These are phyloP conservation scores for Cnidoscolus chayamansa DNA, from an alignment of 441 rosid genomes.

Conservation along the genomic window DNA sequence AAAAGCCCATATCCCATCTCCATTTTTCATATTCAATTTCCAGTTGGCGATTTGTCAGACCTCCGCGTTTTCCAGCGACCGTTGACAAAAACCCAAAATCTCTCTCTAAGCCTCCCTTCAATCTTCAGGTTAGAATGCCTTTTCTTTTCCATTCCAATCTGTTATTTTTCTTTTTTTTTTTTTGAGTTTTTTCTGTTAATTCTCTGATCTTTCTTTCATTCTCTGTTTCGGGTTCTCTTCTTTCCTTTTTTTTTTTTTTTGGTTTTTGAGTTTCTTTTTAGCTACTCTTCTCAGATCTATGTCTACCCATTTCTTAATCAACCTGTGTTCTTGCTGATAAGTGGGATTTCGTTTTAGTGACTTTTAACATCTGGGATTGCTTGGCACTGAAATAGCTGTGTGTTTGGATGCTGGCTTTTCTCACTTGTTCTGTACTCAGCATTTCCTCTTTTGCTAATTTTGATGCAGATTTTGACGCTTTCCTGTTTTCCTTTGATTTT, in stretches of 20 bases:
- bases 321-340: neutral
- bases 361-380: neutral
- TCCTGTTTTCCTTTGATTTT: neutral
- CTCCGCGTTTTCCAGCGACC: constrained; percentile 19
- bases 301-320: neutral
- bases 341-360: neutral
- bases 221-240: neutral
- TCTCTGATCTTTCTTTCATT: constrained; percentile 5
- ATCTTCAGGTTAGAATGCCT: constrained; percentile 12
- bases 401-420: neutral
- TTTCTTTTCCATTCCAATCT: neutral
- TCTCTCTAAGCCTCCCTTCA: neutral
- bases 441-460: constrained; percentile 1
- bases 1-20: too few species aligned
- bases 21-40: neutral
- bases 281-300: constrained; percentile 15
- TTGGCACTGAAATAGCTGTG: neutral
- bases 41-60: constrained; percentile 2
- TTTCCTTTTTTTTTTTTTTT: neutral
- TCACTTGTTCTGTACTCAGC: neutral
- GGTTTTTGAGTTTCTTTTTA: neutral
- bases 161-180: neutral
- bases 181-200: neutral
- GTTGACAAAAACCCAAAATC: constrained; percentile 23
- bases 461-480: constrained; percentile 30